Evolutionary conservation across 1,284 basidiomycete species (phyloP), one percentile per base, ranked within the genome.

Genomic region (Sanghuangporus sanghuang): DNA sequence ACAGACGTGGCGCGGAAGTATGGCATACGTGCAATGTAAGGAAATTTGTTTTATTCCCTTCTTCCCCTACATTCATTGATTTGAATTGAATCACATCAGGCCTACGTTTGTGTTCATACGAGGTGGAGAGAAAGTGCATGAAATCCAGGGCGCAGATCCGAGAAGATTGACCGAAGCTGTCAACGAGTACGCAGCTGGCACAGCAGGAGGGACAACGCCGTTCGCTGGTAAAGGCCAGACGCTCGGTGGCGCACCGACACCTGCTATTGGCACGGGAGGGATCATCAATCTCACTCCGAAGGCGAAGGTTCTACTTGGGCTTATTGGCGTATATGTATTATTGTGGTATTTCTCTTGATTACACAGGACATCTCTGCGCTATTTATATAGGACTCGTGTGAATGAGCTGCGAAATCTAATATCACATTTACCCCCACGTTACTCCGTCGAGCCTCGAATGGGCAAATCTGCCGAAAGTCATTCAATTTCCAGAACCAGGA

Each of bases 51-150:
- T 23, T 50, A 7, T 9, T 7, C 14, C 38, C 32, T 11, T 36
- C 6, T 56, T n/a, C 32, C 23, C 48, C 8, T 35, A 44, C 38
- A 38, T 32, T 35, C 11, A 49, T 52, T 56, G 4, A 16, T 23
- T n/a, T 36, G 11, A 32, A 55, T 55, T 3, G 7, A 27, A 42
- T 38, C 62, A 46, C 56, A 59, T n/a, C 35, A 92, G 90, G 90
- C 90, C 90, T 3, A 91, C 90, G 0, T 92, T 92, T 68, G 72
- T 92, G 40, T 91, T 92, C 71, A 70, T 92, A 66, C 86, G 84
- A 69, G 87, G 88, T n/a, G 77, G 74, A 40, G 78, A 76, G 3
- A 84, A 90, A 71, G 80, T 92, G 14, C 86, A 89, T 68, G 79
- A 81, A 74, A 82, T 92, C 36, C 80, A 79, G 62, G 90, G 90